phyloP scores from a whole-genome alignment of 2,329 filamentous ascomycete species.

The Cryphonectria nitschkei region DNA sequence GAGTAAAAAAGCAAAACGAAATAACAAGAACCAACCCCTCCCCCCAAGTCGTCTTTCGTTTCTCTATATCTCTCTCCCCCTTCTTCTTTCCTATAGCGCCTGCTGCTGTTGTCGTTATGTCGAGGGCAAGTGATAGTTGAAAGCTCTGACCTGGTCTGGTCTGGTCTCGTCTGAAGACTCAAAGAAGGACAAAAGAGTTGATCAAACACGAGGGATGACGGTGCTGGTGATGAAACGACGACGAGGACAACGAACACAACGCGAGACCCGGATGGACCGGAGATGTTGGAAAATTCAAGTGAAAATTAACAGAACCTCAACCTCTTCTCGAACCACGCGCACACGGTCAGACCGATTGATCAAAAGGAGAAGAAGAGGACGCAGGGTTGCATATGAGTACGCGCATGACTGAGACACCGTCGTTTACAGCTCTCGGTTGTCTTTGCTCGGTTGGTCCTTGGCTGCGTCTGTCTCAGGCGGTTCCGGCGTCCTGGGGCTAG shows the following conservation, averaged over 20 bases:
- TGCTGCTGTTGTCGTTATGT: background rate
- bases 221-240: no score
- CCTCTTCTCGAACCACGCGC: background rate
- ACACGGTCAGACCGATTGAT: background rate
- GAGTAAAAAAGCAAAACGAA: background rate
- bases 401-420: background rate
- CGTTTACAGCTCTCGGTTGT: background rate
- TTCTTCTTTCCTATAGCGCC: background rate
- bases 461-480: background rate
- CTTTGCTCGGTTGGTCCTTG: background rate
- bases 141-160: background rate
- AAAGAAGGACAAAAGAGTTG: background rate
- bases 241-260: no score
- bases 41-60: background rate
- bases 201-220: background rate
- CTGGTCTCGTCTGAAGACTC: background rate
- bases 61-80: background rate
- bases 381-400: background rate
- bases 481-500: background rate
- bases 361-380: background rate
- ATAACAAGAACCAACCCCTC: background rate
- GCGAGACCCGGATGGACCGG: background rate
- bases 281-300: background rate
- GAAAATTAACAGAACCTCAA: background rate
- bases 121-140: background rate